Conservation (phyloP, 1,284 basidiomycete genomes). For the Phellopilus nigrolimitatus region DNA sequence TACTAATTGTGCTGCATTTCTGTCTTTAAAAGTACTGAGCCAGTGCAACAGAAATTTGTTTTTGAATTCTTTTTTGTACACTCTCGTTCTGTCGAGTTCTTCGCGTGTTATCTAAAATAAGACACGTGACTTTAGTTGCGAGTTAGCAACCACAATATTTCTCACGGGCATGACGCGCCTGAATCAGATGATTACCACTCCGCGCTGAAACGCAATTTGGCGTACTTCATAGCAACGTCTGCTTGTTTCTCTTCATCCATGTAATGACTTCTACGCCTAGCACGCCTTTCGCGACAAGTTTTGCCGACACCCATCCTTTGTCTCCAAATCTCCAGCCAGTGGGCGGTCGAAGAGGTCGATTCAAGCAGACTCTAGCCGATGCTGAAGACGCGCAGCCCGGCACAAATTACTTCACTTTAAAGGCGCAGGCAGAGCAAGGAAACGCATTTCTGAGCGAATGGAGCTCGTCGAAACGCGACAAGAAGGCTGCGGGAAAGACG, state of each 20-base stretch:
- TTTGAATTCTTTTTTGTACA: no score
- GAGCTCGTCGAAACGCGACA: constrained; percentile 10
- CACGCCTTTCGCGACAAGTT: background rate
- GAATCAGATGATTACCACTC: no score
- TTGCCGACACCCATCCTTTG: constrained; percentile 12
- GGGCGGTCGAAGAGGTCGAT: constrained; percentile 11
- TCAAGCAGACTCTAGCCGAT: background rate
- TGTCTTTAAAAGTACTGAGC: no score
- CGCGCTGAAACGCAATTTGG: no score
- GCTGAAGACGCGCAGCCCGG: constrained; percentile 11
- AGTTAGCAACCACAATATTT: no score
- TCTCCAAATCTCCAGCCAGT: constrained; percentile 13
- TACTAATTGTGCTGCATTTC: no score
- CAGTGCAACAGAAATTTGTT: no score
- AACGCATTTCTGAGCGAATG: constrained; percentile 8
- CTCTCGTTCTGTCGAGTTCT: no score
- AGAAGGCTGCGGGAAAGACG: background rate
- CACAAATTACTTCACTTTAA: constrained; percentile 18
- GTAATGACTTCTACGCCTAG: constrained; percentile 17
- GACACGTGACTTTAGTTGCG: no score
- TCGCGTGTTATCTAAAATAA: no score
- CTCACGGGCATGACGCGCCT: no score
- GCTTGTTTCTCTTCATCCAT: constrained; percentile 8
- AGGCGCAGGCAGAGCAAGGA: constrained; percentile 18
- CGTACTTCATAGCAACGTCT: background rate